Conservation (phyloP, 768 basidiomycete genomes). For the Bullera alba region DNA sequence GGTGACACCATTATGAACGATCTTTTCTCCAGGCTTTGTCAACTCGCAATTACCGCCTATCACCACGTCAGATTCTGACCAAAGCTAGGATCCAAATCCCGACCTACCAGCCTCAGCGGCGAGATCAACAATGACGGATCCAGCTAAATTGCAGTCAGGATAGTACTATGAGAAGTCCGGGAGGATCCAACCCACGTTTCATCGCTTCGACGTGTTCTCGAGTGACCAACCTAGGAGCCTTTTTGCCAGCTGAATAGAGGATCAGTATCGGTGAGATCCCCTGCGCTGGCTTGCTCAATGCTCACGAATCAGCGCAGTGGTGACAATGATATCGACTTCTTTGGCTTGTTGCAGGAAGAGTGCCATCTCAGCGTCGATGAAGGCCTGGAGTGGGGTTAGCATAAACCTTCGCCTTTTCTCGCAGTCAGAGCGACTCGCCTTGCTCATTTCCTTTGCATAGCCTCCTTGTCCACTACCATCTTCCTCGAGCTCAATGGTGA, state of each 20-base stretch:
- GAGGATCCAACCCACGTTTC: conserved; percentile 54
- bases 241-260: conserved; percentile 82
- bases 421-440: conserved; percentile 49
- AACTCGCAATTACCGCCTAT: conserved; percentile 73
- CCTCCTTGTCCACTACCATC: conserved; percentile 76
- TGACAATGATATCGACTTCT: conserved; percentile 82
- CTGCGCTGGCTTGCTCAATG: background rate
- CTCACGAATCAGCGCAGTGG: conserved; percentile 50
- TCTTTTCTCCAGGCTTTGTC: conserved; percentile 67
- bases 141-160: conserved; percentile 36
- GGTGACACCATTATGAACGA: conserved; percentile 64
- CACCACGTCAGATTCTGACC: too few relatives aligned
- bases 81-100: background rate
- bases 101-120: conserved; percentile 64
- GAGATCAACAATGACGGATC: conserved; percentile 78
- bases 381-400: conserved; percentile 39
- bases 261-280: background rate
- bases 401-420: background rate
- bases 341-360: conserved; percentile 80
- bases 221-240: conserved; percentile 76
- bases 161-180: background rate
- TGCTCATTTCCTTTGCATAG: conserved; percentile 85
- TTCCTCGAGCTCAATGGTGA: conserved; percentile 73
- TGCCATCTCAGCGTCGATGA: conserved; percentile 76
- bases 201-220: conserved; percentile 81